Conservation (phyloP, 2,329 filamentous ascomycete species). For the Drechslerella stenobrocha region DNA sequence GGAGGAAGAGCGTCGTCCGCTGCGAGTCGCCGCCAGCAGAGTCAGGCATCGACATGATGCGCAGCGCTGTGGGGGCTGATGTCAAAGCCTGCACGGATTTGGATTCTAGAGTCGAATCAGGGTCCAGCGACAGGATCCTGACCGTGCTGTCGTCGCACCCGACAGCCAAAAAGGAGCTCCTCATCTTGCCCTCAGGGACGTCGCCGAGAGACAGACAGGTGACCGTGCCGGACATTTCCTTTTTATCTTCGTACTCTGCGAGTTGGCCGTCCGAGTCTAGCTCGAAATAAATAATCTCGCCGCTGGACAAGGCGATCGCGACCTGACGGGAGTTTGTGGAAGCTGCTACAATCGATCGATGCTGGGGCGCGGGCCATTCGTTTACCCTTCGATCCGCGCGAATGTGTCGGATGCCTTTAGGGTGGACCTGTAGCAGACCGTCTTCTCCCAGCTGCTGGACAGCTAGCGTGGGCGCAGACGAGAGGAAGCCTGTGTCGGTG, state of each 20-base stretch:
- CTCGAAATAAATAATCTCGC: conserved; percentile 97
- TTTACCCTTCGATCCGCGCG: conserved; percentile 75
- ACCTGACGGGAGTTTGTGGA: conserved; percentile 93
- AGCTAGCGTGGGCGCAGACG: conserved; percentile 82
- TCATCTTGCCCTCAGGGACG: conserved; percentile 82
- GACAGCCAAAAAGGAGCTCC: conserved; percentile 91
- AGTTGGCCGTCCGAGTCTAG: conserved; percentile 89
- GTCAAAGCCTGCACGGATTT: conserved; percentile 94
- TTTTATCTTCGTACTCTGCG: conserved; percentile 91
- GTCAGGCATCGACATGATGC: conserved; percentile 94
- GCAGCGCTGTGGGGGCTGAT: conserved; percentile 81
- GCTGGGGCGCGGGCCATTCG: conserved; percentile 90
- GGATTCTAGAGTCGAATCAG: conserved; percentile 85
- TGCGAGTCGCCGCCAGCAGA: conserved; percentile 70
- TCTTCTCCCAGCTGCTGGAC: conserved; percentile 94
- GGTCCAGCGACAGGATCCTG: conserved; percentile 84
- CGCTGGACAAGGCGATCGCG: conserved; percentile 88
- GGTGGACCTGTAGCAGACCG: conserved; percentile 89
- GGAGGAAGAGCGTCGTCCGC: conserved; percentile 84
- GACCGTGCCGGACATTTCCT: conserved; percentile 92
- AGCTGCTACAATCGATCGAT: conserved; percentile 84
- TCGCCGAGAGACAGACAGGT: conserved; percentile 92
- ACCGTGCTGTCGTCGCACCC: conserved; percentile 97
- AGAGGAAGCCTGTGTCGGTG: conserved; percentile 87
- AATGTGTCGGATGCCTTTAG: conserved; percentile 93